Percentiles rank a stretch among this genome's conserved stretches.
Evolutionary conservation across 176 grass and related monocot species (phyloP).

Genomic region (Avena atlantica): DNA sequence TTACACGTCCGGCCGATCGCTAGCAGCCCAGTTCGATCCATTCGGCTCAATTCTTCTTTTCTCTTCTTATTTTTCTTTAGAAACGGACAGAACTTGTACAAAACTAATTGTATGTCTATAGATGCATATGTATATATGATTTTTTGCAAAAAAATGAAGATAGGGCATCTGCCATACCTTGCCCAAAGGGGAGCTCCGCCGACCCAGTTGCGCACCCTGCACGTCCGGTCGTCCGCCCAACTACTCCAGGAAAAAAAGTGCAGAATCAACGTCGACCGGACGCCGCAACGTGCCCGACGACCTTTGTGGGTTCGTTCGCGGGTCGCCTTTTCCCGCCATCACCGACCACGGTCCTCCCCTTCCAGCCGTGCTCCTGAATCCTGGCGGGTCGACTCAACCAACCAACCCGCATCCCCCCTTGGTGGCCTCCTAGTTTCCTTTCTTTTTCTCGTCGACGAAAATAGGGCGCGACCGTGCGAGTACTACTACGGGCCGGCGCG

Average conservation of each 20-base stretch:
- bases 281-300: constrained; percentile 29
- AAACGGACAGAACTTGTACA: too few relatives aligned
- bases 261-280: neutral
- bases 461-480: neutral
- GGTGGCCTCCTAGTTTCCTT: neutral
- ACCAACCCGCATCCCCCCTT: too few relatives aligned
- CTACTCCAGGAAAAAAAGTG: constrained; percentile 7
- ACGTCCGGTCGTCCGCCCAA: constrained; percentile 17
- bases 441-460: neutral
- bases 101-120: too few relatives aligned
- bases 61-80: too few relatives aligned
- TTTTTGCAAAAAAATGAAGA: too few relatives aligned
- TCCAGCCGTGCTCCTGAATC: constrained; percentile 15
- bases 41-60: too few relatives aligned
- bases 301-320: constrained; percentile 9
- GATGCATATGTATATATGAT: too few relatives aligned
- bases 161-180: too few relatives aligned
- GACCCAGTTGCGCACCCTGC: neutral
- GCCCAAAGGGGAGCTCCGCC: too few relatives aligned
- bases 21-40: too few relatives aligned
- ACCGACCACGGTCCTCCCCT: constrained; percentile 41
- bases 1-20: too few relatives aligned
- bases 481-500: neutral
- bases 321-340: constrained; percentile 44
- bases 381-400: neutral